Conservation (phyloP, 2,329 filamentous ascomycete genomes). For the Fusarium fujikuroi region DNA sequence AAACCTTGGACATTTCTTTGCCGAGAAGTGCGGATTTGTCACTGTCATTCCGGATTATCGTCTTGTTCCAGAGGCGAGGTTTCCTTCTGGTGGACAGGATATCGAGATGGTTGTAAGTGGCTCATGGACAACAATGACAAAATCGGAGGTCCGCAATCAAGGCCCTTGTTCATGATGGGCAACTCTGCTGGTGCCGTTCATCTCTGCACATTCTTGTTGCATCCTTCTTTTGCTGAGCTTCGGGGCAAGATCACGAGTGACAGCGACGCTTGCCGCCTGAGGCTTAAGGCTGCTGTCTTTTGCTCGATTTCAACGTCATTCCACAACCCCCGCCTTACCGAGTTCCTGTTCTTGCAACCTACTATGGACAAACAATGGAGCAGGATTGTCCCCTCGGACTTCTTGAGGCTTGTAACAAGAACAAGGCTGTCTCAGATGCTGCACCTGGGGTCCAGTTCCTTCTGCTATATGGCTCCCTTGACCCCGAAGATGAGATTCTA, state of each 20-base stretch:
- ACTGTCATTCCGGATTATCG: neutral
- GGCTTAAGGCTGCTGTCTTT: neutral
- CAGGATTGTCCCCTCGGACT: neutral
- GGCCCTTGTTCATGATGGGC: neutral
- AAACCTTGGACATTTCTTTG: neutral
- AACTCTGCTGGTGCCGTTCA: neutral
- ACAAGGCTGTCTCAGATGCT: neutral
- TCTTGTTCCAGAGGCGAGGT: neutral
- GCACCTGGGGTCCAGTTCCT: neutral
- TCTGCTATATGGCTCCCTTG: neutral
- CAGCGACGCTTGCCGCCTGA: neutral
- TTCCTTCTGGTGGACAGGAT: neutral
- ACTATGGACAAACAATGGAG: neutral
- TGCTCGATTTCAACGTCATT: neutral
- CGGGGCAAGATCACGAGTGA: neutral
- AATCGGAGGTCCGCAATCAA: neutral
- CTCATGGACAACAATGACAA: neutral
- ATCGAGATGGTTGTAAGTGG: neutral
- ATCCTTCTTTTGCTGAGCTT: neutral
- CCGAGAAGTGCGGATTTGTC: neutral
- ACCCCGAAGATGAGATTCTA: neutral
- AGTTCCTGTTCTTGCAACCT: neutral
- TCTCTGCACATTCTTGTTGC: neutral
- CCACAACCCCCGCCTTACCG: neutral
- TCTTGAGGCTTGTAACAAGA: neutral